These are phyloP conservation scores for Trametes versicolor DNA, from an alignment of 1,284 basidiomycete genomes.

Conservation along the genomic window DNA sequence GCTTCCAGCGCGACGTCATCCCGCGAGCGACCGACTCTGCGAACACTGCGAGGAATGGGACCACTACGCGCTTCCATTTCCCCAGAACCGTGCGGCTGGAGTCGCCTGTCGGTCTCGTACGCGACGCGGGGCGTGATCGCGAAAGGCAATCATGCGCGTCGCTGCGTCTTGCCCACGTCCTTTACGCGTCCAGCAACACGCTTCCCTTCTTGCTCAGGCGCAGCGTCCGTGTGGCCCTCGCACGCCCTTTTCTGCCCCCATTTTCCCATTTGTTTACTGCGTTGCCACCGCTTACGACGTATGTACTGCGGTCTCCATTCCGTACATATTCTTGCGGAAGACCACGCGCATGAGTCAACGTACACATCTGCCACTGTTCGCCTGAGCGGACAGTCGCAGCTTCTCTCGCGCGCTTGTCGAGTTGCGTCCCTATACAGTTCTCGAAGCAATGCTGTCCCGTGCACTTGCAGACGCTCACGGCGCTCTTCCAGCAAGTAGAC, in stretches of 20 bases:
- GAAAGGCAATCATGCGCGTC: not conserved
- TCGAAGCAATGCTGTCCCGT: too few species aligned
- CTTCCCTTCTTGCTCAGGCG: conserved; percentile 1
- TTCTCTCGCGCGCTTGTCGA: not conserved
- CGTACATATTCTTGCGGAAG: conserved; percentile 2
- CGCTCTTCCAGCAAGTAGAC: not conserved
- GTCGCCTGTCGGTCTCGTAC: not conserved
- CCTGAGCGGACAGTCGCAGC: not conserved
- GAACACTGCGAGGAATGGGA: not conserved
- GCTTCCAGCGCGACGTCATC: conserved; percentile 6
- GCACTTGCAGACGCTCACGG: not conserved
- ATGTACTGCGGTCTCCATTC: conserved; percentile 12
- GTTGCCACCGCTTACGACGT: not conserved
- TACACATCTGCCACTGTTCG: not conserved
- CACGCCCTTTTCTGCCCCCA: conserved; percentile 3
- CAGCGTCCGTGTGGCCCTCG: conserved; percentile 8
- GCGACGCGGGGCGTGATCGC: not conserved
- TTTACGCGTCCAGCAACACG: conserved; percentile 2
- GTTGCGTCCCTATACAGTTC: not conserved
- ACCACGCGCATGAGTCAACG: not conserved
- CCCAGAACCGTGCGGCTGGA: not conserved
- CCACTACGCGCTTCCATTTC: not conserved
- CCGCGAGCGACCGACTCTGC: not conserved
- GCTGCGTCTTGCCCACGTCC: conserved; percentile 2
- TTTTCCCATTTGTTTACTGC: not conserved